phyloP scores from a whole-genome alignment of 2,329 filamentous ascomycete genomes.

The Furcasterigmium sp. region DNA sequence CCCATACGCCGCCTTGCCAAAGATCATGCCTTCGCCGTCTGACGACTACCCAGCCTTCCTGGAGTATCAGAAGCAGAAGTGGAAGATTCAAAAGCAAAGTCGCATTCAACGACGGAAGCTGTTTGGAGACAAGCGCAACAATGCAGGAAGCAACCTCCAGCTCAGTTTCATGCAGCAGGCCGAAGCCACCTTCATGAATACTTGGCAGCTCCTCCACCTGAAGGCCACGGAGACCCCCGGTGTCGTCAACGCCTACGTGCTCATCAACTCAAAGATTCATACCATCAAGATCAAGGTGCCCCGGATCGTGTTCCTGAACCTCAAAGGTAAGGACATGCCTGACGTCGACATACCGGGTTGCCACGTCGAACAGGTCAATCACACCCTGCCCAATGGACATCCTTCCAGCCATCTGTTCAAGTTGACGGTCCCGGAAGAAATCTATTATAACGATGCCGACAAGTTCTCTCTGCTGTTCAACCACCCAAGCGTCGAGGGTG shows the following conservation, averaged over 20 bases:
- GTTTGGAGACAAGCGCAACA: conserved; percentile 77
- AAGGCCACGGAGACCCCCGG: conserved; percentile 78
- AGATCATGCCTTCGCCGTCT: conserved; percentile 76
- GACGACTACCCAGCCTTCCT: conserved; percentile 87
- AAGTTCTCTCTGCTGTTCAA: conserved; percentile 82
- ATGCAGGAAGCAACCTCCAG: conserved; percentile 60
- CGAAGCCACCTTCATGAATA: conserved; percentile 81
- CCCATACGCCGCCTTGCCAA: conserved; percentile 76
- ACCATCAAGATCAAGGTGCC: conserved; percentile 83
- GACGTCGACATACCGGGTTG: conserved; percentile 84
- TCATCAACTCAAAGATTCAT: conserved; percentile 93
- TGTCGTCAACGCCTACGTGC: conserved; percentile 79
- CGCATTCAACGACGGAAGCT: conserved; percentile 80
- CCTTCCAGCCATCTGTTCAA: conserved; percentile 92
- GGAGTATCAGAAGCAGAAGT: conserved; percentile 95
- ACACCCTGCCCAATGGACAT: conserved; percentile 92
- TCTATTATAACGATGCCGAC: conserved; percentile 78
- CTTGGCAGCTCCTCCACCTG: conserved; percentile 92
- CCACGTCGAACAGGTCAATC: conserved; percentile 85
- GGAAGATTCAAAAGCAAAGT: conserved; percentile 95
- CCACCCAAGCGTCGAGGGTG: conserved; percentile 90
- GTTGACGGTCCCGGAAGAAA: conserved; percentile 81
- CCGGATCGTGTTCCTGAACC: conserved; percentile 83
- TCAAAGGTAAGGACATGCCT: conserved; percentile 82
- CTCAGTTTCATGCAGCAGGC: conserved; percentile 85